Evolutionary conservation across 768 basidiomycete species (phyloP), one percentile per base, ranked within the genome.

Genomic region (Trametes maxima): DNA sequence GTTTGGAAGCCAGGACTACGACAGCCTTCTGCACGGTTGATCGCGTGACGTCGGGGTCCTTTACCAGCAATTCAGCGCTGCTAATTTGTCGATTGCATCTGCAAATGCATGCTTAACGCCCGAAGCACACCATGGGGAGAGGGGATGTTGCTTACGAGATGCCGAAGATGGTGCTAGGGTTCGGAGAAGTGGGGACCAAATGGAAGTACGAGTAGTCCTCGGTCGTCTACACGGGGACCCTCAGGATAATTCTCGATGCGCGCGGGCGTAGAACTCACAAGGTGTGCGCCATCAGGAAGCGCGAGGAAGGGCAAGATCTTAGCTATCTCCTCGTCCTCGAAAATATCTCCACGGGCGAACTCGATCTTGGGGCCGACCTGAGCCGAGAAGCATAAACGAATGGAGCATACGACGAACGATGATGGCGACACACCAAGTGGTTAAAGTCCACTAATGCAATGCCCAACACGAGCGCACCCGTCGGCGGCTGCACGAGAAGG

Each of bases 181-280:
- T 84, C 0, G 83, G 82, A 11, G 85, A 82, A 13, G 85, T 60
- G 3, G 90, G 89, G 8, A 93, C 91, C 25, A 96, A 76, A 70
- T 96, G 94, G 70, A 99, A 99, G 74, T 98, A 98, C 0, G 92
- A 93, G 71, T 98, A 98, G 71, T 99, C 97, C 78, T 98, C 96
- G 19, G 85, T 78, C 65, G 86, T 89, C 91, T 94, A 68, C 4
- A n/a, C 7, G 17, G 48, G 66, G 67, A 51, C 19, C 19, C 47
- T 49, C 50, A 42, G 43, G 28, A 24, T 37, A 65, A 54, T 65
- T 47, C 44, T 17, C 56, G 21, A 63, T 2, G 45, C 70, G 59
- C 46, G 45, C 50, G 63, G 17, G 42, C 24, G 55, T 36, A 48
- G 37, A 40, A 76, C 88, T 64, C 67, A 95, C 94, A 66, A 97